These are phyloP conservation scores for Xerophyta viscosa DNA, from an alignment of 106 monocot species.

Conservation along the genomic window DNA sequence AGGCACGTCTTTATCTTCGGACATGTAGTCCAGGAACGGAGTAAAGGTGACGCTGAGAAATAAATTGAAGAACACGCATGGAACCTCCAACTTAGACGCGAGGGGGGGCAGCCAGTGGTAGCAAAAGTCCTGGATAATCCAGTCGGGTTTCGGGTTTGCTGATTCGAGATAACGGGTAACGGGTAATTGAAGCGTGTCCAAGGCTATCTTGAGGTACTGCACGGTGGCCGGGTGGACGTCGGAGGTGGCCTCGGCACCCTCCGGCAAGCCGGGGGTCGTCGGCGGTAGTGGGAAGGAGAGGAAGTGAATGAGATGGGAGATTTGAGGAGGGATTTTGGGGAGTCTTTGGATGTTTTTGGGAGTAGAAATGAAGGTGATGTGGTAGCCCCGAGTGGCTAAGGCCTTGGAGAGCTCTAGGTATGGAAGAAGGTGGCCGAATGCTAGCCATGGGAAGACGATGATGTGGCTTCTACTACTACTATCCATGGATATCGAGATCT, in stretches of 20 bases:
- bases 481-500: no score
- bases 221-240: slow-evolving; percentile 36
- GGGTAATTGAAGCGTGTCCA: slow-evolving; percentile 24
- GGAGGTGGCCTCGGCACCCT: slow-evolving; percentile 37
- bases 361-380: slow-evolving; percentile 52
- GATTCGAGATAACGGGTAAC: slow-evolving; percentile 15
- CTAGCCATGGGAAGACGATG: slow-evolving; percentile 54
- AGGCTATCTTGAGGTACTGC: slow-evolving; percentile 39
- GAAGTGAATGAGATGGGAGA: slow-evolving; percentile 26
- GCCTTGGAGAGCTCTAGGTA: slow-evolving; percentile 51
- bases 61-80: slow-evolving; percentile 17
- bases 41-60: slow-evolving; percentile 3
- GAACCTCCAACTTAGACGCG: slow-evolving; percentile 13
- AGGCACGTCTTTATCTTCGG: neutral
- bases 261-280: slow-evolving; percentile 27
- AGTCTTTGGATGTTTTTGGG: slow-evolving; percentile 48
- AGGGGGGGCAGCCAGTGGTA: slow-evolving; percentile 23
- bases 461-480: slow-evolving; percentile 22
- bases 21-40: neutral
- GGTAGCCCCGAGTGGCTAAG: slow-evolving; percentile 39
- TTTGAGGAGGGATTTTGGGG: slow-evolving; percentile 8
- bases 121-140: slow-evolving; percentile 43
- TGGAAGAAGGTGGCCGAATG: slow-evolving; percentile 55
- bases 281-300: slow-evolving; percentile 31
- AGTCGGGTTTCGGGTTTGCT: slow-evolving; percentile 20